Base-by-base conservation (phyloP, 83 land plant species). In the Picea abies region DNA sequence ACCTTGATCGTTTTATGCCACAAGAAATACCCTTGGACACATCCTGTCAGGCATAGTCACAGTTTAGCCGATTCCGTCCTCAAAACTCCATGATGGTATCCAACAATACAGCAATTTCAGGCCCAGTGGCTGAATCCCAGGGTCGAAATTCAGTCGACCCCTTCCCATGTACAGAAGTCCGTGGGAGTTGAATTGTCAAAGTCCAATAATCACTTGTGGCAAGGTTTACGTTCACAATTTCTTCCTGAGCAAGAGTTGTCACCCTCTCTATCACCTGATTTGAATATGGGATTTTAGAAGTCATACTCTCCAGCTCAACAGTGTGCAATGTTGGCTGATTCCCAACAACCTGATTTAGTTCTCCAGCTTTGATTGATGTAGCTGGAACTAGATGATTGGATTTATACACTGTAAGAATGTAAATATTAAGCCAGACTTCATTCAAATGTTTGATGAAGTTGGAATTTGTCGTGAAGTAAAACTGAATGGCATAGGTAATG, bases 291-390 rank as follows among this genome's bases (percentile, higher is more conserved):
- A 63, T 88, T 88, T 75, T 87, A 86, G 64, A 81, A 88, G 12
- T 84, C 88, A 79, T 83, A 82, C 1, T 88, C 90, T 26, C 93
- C 89, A 65, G 77, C 67, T 65, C 83, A 85, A 52, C 81, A 79
- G 68, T 35, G 39, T 62, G 82, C 82, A 41, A 47, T 64, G 67
- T 26, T 76, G 32, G 80, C 77, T 4, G 88, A 88, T 25, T 86
- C 90, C 58, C 83, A 83, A 22, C 91, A 91, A 41, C 93, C 93
- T 17, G 91, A 91, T 86, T 86, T 91, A 75, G 93, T 86, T 61
- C 83, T 91, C 80, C 91, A 91, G 85, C 89, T 91, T 14, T 88
- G 84, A 87, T 49, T 76, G 1, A 26, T 23, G 16, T 76, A 47
- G 22, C 25, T 76, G 61, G 61, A 49, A 32, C 35, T 32, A 1